Evolutionary conservation across 2,329 filamentous ascomycete species (phyloP).

Genomic region (Stagonosporopsis chrysanthemi): DNA sequence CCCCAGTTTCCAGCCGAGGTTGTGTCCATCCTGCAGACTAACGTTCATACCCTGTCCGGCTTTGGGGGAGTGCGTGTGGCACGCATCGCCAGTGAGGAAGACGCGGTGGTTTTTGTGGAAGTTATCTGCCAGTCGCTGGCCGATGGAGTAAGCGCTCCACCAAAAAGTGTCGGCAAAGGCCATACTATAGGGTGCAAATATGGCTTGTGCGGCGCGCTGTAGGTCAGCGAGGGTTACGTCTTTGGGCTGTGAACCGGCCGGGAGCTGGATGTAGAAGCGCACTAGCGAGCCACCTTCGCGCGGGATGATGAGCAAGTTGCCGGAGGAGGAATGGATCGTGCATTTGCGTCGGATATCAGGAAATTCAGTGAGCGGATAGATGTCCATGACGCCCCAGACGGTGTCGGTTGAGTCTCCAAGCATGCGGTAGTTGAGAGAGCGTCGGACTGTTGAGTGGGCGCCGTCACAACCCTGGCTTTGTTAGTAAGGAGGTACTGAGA

Average conservation of each 20-base stretch:
- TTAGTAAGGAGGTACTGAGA: background rate
- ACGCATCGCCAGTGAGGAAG: conserved; percentile 75
- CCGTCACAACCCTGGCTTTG: conserved; percentile 57
- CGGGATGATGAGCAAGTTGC: conserved; percentile 60
- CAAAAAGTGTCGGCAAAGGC: conserved; percentile 68
- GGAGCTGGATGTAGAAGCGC: conserved; percentile 69
- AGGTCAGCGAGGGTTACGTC: conserved; percentile 63
- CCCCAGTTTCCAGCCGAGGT: conserved; percentile 66
- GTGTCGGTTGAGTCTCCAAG: conserved; percentile 65
- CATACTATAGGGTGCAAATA: conserved; percentile 64
- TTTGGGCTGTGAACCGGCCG: conserved; percentile 57
- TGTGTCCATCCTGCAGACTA: conserved; percentile 66
- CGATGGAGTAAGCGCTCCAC: conserved; percentile 77
- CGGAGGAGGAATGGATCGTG: conserved; percentile 56
- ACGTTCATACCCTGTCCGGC: conserved; percentile 73
- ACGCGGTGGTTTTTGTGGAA: conserved; percentile 71
- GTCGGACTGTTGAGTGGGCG: conserved; percentile 61
- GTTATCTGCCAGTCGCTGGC: conserved; percentile 73
- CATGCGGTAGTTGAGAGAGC: conserved; percentile 63
- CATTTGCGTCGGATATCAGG: conserved; percentile 61
- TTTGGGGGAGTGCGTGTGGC: conserved; percentile 74
- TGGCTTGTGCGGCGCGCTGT: conserved; percentile 59
- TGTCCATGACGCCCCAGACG: conserved; percentile 65
- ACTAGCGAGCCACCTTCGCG: conserved; percentile 64
- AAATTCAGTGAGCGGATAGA: conserved; percentile 58